Evolutionary conservation across 345 rosid genomes (phyloP).

Genomic region (Durio zibethinus): DNA sequence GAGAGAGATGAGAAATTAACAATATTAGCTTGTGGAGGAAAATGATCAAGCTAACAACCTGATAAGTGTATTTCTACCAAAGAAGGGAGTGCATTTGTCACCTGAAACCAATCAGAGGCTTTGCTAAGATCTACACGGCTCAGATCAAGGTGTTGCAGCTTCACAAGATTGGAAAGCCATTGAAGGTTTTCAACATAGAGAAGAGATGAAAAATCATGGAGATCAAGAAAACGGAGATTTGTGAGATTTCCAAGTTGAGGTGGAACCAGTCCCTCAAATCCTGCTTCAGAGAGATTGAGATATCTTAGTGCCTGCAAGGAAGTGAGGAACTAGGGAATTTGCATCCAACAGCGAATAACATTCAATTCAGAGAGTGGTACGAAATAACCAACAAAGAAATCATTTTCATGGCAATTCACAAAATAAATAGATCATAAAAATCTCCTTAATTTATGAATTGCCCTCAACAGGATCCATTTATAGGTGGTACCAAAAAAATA

Average conservation of each 20-base stretch:
- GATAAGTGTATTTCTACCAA: conserved; percentile 13
- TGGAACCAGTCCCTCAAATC: conserved; percentile 28
- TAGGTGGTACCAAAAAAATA: too few species aligned
- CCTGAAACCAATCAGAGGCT: conserved; percentile 5
- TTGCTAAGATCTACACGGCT: not conserved
- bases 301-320: conserved; percentile 6
- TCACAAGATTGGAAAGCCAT: conserved; percentile 26
- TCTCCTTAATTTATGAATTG: too few species aligned
- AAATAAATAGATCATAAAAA: too few species aligned
- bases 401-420: too few species aligned
- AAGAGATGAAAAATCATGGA: not conserved
- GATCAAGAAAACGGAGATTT: conserved; percentile 18
- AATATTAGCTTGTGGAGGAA: not conserved
- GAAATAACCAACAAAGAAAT: too few species aligned
- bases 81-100: conserved; percentile 18
- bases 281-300: conserved; percentile 21
- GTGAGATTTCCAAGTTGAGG: conserved; percentile 29
- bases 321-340: conserved; percentile 12
- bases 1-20: conserved; percentile 21
- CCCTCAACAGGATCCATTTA: too few species aligned
- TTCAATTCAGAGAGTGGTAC: too few species aligned
- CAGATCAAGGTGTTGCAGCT: conserved; percentile 23
- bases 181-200: conserved; percentile 10
- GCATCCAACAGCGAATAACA: too few species aligned
- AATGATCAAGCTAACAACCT: not conserved